phyloP scores from a whole-genome alignment of 75 land plant species.

The Selaginella tamariscina region DNA sequence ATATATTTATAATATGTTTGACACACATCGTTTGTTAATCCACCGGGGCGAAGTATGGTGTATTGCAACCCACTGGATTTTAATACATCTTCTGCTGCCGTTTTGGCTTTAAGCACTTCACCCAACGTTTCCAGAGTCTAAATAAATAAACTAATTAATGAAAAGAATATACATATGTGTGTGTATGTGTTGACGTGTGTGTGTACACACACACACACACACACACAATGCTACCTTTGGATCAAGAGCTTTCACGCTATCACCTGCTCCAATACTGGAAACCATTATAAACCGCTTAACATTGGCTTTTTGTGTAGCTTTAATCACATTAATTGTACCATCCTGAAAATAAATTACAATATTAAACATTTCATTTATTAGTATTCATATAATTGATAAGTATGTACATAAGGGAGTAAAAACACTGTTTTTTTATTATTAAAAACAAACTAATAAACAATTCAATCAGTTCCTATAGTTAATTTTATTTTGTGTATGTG shows the following conservation, averaged over 20 bases:
- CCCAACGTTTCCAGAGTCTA: conserved; percentile 31
- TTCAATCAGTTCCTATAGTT: no score
- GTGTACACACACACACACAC: not conserved
- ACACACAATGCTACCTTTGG: conserved; percentile 22
- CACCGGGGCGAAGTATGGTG: conserved; percentile 47
- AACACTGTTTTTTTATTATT: no score
- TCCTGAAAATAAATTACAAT: conserved; percentile 23
- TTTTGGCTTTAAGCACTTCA: conserved; percentile 36
- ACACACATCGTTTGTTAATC: conserved; percentile 26
- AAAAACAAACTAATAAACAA: no score
- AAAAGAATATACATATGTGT: not conserved
- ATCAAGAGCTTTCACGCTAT: conserved; percentile 39
- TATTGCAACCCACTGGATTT: conserved; percentile 31
- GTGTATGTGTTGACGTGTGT: not conserved
- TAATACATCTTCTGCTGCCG: conserved; percentile 35
- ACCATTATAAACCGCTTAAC: conserved; percentile 43
- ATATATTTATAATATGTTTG: not conserved
- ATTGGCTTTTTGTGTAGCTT: conserved; percentile 34
- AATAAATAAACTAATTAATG: not conserved
- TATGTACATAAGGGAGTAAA: no score
- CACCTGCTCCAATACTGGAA: conserved; percentile 40
- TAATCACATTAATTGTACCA: conserved; percentile 43
- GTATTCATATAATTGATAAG: no score
- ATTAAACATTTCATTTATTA: no score
- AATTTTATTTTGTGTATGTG: no score